phyloP scores from a whole-genome alignment of 75 land plant species.

The Azolla pinnata region DNA sequence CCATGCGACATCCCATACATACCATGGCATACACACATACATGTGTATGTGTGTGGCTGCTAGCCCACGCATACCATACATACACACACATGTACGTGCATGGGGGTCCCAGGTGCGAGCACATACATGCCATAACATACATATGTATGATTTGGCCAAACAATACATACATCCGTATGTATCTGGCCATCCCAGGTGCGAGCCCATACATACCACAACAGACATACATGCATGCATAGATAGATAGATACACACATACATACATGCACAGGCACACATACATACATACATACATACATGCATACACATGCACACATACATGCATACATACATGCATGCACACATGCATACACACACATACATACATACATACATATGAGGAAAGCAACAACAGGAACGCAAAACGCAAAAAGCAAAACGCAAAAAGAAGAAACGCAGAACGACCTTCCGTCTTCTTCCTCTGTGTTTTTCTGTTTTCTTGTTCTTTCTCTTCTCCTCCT shows the following conservation, averaged over 20 bases:
- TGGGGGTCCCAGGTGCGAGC: neutral
- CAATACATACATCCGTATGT: neutral
- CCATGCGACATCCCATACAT: neutral
- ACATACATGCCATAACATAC: neutral
- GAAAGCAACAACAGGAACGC: no score
- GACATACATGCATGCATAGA: neutral
- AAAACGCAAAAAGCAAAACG: no score
- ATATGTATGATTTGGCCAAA: neutral
- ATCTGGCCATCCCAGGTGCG: neutral
- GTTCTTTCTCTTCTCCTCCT: no score
- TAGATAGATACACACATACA: neutral
- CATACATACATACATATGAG: conserved; percentile 1
- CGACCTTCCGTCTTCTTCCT: no score
- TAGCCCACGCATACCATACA: neutral
- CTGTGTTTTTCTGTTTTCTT: no score
- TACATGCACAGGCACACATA: neutral
- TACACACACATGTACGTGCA: neutral
- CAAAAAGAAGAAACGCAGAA: no score
- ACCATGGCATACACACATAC: neutral
- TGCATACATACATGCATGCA: neutral
- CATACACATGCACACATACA: neutral
- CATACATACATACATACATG: neutral
- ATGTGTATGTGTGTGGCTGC: neutral
- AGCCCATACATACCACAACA: neutral
- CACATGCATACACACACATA: neutral